phyloP scores from a whole-genome alignment of 495 filamentous ascomycete genomes.

The Corynascus novoguineensis region DNA sequence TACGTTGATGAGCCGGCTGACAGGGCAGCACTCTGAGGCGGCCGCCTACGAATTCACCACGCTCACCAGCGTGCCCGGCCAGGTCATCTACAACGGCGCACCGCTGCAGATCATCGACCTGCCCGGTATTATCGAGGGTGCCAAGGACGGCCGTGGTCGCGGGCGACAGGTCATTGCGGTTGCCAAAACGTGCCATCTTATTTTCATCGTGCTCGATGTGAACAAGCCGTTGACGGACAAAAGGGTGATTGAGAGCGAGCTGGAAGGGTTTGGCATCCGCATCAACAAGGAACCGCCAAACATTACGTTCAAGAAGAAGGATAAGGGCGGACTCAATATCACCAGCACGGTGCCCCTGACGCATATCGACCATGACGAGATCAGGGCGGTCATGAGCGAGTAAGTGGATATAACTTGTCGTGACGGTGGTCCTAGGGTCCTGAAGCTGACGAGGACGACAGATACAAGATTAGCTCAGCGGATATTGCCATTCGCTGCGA shows the following conservation, averaged over 20 bases:
- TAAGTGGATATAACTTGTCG: slow-evolving; percentile 3
- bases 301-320: slow-evolving; percentile 98
- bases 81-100: slow-evolving; percentile 91
- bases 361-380: slow-evolving; percentile 92
- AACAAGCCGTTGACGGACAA: slow-evolving; percentile 98
- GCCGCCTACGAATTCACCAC: slow-evolving; percentile 99
- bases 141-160: slow-evolving; percentile 96
- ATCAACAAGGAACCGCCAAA: slow-evolving; percentile 97
- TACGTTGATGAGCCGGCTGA: slow-evolving; percentile 91
- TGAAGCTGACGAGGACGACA: slow-evolving; percentile 11
- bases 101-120: slow-evolving; percentile 98
- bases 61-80: slow-evolving; percentile 92
- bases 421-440: neutral
- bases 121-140: slow-evolving; percentile 97
- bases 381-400: slow-evolving; percentile 94
- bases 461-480: slow-evolving; percentile 88
- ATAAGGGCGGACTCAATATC: slow-evolving; percentile 93
- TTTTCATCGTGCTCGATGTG: slow-evolving; percentile 97
- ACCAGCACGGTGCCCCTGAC: slow-evolving; percentile 87
- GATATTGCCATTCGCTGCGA: slow-evolving; percentile 98
- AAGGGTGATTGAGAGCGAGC: slow-evolving; percentile 89
- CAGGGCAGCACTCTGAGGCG: slow-evolving; percentile 93
- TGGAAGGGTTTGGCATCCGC: slow-evolving; percentile 95
- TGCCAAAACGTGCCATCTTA: slow-evolving; percentile 96
- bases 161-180: slow-evolving; percentile 98